Base-by-base conservation (phyloP, 1,284 basidiomycete species). In the Puccinia hordei region DNA sequence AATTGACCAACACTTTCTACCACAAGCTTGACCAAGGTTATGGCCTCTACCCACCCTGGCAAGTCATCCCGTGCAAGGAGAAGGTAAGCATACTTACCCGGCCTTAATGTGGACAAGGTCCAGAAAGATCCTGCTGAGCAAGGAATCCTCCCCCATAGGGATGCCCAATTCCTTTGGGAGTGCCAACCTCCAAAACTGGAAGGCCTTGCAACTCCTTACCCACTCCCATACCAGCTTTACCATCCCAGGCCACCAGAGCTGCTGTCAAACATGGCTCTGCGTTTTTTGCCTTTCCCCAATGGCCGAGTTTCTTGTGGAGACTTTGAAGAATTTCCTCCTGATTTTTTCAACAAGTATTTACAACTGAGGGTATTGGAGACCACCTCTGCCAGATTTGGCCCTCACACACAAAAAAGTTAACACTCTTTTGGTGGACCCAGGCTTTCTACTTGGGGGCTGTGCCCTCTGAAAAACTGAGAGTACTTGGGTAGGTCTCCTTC, bases 31-130 rank as follows among this genome's bases (percentile, higher is more conserved):
- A 33, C n/a, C 22, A 80, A 49, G 15, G 77, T 10, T 35, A 27
- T 35, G 8, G 77, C 77, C 27, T 71, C 77, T 12, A 73, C 68
- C 77, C 77, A 73, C 19, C 77, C 77, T 5, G 55, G 44, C 61
- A 80, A 44, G 74, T 80, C 46, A 63, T 80, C 77, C 46, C 77
- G 41, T 0, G 69, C 68, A 1, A 80, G 49, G 17, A 80, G 27
- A 6, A 73, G 19, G 35, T 73, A 80, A 24, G 35, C 41, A 41
- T 35, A 69, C 10, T 46, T 61, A 19, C 55, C 41, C 8, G n/a
- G 76, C 66, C 35, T 79, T 79, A 15, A 72, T 72, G 41, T 72
- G 69, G 4, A 71, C 68, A 41, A 46, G 9, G 27, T 71, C 68
- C 38, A 71, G 10, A 71, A 15, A 41, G 9, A 72, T 15, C 49